Evolutionary conservation across 768 basidiomycete species (phyloP), one percentile per base, ranked within the genome.

Genomic region (Strobilomyces echinocephalus): DNA sequence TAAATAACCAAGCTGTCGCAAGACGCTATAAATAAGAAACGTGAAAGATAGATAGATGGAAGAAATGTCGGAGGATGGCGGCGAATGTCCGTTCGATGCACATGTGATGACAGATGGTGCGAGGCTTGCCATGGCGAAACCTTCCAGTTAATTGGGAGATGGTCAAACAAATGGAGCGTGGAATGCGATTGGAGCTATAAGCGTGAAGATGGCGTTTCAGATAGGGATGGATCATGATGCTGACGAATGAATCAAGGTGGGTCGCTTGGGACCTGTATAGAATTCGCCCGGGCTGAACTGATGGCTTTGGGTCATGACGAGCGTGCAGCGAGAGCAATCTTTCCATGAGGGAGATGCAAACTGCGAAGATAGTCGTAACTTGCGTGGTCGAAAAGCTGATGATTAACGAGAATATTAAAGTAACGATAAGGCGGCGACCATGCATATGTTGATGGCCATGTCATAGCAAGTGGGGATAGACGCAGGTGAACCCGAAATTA

Each of bases 161-260:
- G 41, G 61, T 68, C 60, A 61, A 63, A 65, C 63, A 69, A 67
- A 67, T 67, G 59, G 61, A 63, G 60, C 59, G 64, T 67, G 53
- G 45, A 55, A 62, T 68, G 62, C 60, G 54, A 44, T 56, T 49
- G 56, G 59, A 60, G 61, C 54, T 51, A 57, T 57, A 50, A 52
- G 42, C 48, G 42, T 52, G 55, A 58, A 62, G 53, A 63, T 67
- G 26, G 45, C 54, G 50, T 50, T 55, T n/a, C 39, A 58, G 54
- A 59, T 62, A 41, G 51, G 20, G 46, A 60, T 57, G 55, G 33
- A 55, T 55, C 24, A 30, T 30, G 31, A 59, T 63, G 65, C 58
- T 44, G 49, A 52, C 52, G 54, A 38, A 58, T 58, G 43, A 44
- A 47, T 61, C 14, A 26, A 54, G 30, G 51, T 62, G 45, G 45